A percentile compares a stretch with the other conserved stretches of the same genome.
These are phyloP conservation scores for Tetrapisispora pingtungensis DNA, from an alignment of 805 yeast genomes.

Conservation along the genomic window DNA sequence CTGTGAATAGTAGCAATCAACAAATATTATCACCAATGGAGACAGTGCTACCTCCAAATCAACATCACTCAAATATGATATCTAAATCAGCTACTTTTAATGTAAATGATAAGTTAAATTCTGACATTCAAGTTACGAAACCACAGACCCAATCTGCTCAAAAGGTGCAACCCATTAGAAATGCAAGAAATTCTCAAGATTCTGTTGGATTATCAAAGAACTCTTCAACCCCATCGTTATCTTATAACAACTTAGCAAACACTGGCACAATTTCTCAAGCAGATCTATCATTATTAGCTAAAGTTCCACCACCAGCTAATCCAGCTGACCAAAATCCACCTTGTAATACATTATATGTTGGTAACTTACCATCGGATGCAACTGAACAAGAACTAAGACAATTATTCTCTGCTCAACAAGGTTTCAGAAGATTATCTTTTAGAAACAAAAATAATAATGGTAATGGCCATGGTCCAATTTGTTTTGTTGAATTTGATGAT, in stretches of 20 bases:
- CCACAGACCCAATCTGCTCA: slow-evolving; percentile 12
- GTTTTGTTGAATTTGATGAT: slow-evolving; percentile 97
- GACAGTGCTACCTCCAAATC: neutral
- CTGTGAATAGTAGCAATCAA: neutral
- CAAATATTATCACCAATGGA: slow-evolving; percentile 1
- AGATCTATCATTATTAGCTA: slow-evolving; percentile 62
- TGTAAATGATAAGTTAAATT: slow-evolving; percentile 4
- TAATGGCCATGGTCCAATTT: slow-evolving; percentile 91
- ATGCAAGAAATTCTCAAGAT: slow-evolving; percentile 10
- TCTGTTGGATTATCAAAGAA: slow-evolving; percentile 12
- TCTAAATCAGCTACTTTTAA: slow-evolving; percentile 1
- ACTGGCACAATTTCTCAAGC: slow-evolving; percentile 30
- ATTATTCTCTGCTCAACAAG: slow-evolving; percentile 78
- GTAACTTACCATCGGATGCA: slow-evolving; percentile 94
- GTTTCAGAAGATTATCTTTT: slow-evolving; percentile 87
- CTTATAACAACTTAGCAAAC: slow-evolving; percentile 13
- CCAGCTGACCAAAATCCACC: slow-evolving; percentile 99
- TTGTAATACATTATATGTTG: slow-evolving; percentile 93
- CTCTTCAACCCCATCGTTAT: slow-evolving; percentile 24
- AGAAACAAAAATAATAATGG: slow-evolving; percentile 54
- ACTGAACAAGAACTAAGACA: slow-evolving; percentile 86
- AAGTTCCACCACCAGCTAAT: slow-evolving; percentile 87
- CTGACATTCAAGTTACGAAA: neutral
- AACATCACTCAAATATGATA: neutral
- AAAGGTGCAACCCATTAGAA: slow-evolving; percentile 12